These are phyloP conservation scores for Fusarium sp. DNA, from an alignment of 2,329 filamentous ascomycete genomes.

Conservation along the genomic window DNA sequence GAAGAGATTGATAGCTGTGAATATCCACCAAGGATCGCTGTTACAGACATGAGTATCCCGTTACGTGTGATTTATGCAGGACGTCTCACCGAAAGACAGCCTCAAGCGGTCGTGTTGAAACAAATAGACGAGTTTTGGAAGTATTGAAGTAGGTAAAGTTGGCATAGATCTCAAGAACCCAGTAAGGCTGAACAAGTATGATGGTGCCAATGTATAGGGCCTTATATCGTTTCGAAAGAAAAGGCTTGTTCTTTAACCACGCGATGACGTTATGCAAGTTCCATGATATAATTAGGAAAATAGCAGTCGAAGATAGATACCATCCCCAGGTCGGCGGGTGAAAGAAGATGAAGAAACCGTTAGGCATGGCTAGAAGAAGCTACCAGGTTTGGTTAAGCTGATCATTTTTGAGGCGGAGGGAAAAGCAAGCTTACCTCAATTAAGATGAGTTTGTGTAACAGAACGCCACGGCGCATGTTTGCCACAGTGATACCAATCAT, in stretches of 20 bases:
- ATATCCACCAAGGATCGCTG: slow-evolving; percentile 78
- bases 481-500: slow-evolving; percentile 64
- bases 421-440: slow-evolving; percentile 57
- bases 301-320: slow-evolving; percentile 74
- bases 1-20: slow-evolving; percentile 71
- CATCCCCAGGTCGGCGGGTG: slow-evolving; percentile 69
- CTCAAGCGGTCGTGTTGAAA: slow-evolving; percentile 70
- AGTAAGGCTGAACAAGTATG: slow-evolving; percentile 73
- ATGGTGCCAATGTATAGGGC: slow-evolving; percentile 72
- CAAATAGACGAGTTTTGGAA: slow-evolving; percentile 66
- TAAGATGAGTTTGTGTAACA: slow-evolving; percentile 66
- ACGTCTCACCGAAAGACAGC: slow-evolving; percentile 67
- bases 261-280: slow-evolving; percentile 76
- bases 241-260: slow-evolving; percentile 77
- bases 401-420: not conserved
- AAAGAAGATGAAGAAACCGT: slow-evolving; percentile 73
- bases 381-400: slow-evolving; percentile 40
- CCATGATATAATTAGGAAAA: slow-evolving; percentile 75
- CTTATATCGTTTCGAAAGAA: slow-evolving; percentile 66
- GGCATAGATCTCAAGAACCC: slow-evolving; percentile 75
- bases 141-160: slow-evolving; percentile 76
- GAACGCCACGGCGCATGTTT: slow-evolving; percentile 64
- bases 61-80: not conserved
- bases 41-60: not conserved
- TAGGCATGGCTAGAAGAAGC: slow-evolving; percentile 70